These are phyloP conservation scores for Hymenoscyphus occultus DNA, from an alignment of 2,329 filamentous ascomycete species.

Conservation along the genomic window DNA sequence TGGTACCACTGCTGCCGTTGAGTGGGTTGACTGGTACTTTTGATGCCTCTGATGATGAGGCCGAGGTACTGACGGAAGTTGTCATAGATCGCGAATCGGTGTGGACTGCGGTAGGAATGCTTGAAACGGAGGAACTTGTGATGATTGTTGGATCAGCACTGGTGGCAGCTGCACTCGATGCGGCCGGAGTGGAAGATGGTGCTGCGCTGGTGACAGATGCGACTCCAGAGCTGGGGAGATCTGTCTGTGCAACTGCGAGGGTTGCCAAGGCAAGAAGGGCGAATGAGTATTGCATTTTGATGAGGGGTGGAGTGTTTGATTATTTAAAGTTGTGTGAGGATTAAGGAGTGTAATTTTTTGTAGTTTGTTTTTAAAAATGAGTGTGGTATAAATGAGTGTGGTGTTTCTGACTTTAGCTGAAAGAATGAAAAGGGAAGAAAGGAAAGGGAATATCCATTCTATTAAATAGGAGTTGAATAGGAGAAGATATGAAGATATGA, in stretches of 20 bases:
- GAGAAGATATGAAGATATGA: neutral
- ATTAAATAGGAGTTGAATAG: conserved; percentile 3
- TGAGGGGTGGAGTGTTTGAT: neutral
- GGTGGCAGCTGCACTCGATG: neutral
- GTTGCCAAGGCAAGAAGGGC: conserved; percentile 19
- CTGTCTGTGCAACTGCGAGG: conserved; percentile 20
- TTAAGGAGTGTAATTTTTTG: neutral
- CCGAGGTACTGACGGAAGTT: conserved; percentile 5
- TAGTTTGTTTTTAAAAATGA: neutral
- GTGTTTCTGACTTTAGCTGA: neutral
- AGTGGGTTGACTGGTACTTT: neutral
- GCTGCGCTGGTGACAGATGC: conserved; percentile 7
- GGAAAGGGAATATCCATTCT: neutral
- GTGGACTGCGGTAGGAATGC: no score
- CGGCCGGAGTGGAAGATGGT: conserved; percentile 11
- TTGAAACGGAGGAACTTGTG: neutral
- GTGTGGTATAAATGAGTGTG: neutral
- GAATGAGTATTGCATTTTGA: conserved; percentile 21
- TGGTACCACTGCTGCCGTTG: neutral
- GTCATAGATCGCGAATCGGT: no score
- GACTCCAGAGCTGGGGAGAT: conserved; percentile 6
- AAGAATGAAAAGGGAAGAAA: neutral
- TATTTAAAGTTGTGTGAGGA: neutral
- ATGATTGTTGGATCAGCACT: conserved; percentile 12
- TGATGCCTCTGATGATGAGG: conserved; percentile 6